A percentile compares a stretch with the other conserved stretches of the same genome.
Evolutionary conservation across 805 yeast genomes (phyloP).

Genomic region (Ogataea siamensis): DNA sequence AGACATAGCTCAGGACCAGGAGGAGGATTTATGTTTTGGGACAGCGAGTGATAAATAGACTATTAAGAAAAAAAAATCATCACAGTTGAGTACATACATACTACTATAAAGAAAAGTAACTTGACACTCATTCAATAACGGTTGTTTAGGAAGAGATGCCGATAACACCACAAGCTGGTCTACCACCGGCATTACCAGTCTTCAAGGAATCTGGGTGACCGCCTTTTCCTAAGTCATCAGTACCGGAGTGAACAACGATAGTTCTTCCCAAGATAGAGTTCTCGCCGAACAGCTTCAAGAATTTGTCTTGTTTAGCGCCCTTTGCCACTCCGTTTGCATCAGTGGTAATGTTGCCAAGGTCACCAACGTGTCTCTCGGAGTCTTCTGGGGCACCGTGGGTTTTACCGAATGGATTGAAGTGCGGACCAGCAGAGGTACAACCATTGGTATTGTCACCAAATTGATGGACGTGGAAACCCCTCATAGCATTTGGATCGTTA

Average conservation of each 20-base stretch:
- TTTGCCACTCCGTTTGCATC: constrained; percentile 88
- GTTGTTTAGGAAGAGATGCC: constrained; percentile 55
- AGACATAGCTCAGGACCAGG: constrained; percentile 71
- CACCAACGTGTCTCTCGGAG: constrained; percentile 85
- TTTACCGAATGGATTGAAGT: constrained; percentile 88
- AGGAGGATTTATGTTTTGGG: constrained; percentile 38
- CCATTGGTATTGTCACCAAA: constrained; percentile 99
- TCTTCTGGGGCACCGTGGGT: constrained; percentile 92
- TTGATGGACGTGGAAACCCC: constrained; percentile 98
- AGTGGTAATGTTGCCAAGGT: constrained; percentile 90
- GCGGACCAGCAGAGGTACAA: constrained; percentile 98
- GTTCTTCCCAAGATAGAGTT: constrained; percentile 92
- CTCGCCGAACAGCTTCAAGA: constrained; percentile 81
- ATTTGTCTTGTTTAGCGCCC: constrained; percentile 77
- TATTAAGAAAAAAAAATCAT: constrained; percentile 1
- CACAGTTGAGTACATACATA: neutral
- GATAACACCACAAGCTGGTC: constrained; percentile 98
- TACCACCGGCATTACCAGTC: constrained; percentile 97
- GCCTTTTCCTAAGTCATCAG: constrained; percentile 94
- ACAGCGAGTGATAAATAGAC: constrained; percentile 14
- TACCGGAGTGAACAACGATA: constrained; percentile 89
- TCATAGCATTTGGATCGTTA: constrained; percentile 79
- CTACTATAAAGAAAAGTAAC: too few relatives aligned
- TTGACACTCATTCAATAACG: neutral
- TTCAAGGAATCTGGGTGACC: constrained; percentile 86